Percentiles rank a stretch among this genome's conserved stretches.
These are phyloP conservation scores for Isoetes engelmannii DNA, from an alignment of 83 land plant species.

Conservation along the genomic window DNA sequence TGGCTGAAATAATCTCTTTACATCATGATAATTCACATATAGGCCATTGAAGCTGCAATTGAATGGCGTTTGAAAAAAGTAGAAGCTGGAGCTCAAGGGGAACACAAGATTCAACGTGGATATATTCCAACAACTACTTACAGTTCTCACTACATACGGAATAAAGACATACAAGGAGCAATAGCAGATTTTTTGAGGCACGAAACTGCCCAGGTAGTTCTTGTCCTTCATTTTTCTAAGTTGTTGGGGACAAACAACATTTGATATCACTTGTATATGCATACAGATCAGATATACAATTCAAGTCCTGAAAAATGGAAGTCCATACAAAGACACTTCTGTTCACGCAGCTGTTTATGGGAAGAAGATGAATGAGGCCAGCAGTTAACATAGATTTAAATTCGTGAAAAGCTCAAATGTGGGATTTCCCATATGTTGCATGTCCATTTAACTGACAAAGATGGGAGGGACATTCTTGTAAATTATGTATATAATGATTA, in stretches of 20 bases:
- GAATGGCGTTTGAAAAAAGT: slow-evolving; percentile 70
- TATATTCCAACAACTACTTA: slow-evolving; percentile 87
- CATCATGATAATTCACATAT: slow-evolving; percentile 2
- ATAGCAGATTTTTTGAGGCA: slow-evolving; percentile 56
- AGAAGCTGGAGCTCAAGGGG: slow-evolving; percentile 99
- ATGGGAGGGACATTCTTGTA: background rate
- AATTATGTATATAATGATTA: background rate
- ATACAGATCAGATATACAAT: too few relatives aligned
- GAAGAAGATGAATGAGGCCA: background rate
- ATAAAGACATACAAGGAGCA: slow-evolving; percentile 53
- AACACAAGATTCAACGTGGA: slow-evolving; percentile 95
- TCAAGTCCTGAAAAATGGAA: background rate
- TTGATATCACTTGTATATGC: too few relatives aligned
- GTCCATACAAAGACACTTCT: background rate
- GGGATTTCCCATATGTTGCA: background rate
- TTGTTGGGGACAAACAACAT: too few relatives aligned
- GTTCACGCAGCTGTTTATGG: background rate
- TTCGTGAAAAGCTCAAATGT: background rate
- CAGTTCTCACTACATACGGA: slow-evolving; percentile 77
- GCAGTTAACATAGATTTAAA: background rate
- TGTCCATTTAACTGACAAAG: background rate
- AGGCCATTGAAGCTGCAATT: slow-evolving; percentile 99
- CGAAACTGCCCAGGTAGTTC: slow-evolving; percentile 64
- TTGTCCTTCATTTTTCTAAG: background rate
- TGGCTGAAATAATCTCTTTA: background rate